Evolutionary conservation across 2,329 filamentous ascomycete genomes (phyloP).

Genomic region (Ceratocystis ficicola): DNA sequence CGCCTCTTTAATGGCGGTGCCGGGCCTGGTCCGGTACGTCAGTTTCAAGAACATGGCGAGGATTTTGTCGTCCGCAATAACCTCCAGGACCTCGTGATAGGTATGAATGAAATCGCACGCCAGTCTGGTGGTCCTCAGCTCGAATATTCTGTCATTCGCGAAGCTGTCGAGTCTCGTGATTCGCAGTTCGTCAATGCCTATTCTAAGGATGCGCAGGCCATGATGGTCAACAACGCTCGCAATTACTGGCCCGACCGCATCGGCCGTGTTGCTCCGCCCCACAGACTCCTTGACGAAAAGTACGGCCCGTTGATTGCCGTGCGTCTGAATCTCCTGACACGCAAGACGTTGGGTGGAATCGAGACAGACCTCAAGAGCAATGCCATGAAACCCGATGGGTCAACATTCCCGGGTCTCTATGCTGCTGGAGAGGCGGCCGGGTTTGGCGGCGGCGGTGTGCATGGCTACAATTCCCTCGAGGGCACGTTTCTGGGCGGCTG

Average conservation of each 20-base stretch:
- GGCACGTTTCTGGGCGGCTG: slow-evolving; percentile 52
- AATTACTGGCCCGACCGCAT: slow-evolving; percentile 43
- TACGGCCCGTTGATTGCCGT: slow-evolving; percentile 49
- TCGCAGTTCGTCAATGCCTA: slow-evolving; percentile 44
- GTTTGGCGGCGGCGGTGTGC: slow-evolving; percentile 50
- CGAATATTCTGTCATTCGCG: slow-evolving; percentile 34
- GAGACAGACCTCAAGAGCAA: slow-evolving; percentile 47
- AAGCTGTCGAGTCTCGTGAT: slow-evolving; percentile 42
- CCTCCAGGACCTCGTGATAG: slow-evolving; percentile 42
- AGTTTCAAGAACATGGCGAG: slow-evolving; percentile 45
- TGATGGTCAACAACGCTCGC: slow-evolving; percentile 47
- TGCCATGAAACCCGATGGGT: slow-evolving; percentile 39
- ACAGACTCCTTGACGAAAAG: slow-evolving; percentile 41
- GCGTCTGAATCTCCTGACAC: slow-evolving; percentile 47
- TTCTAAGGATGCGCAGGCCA: slow-evolving; percentile 49
- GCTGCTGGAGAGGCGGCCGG: slow-evolving; percentile 49
- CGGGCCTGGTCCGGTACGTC: slow-evolving; percentile 44
- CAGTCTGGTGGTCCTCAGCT: slow-evolving; percentile 38
- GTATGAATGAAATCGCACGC: slow-evolving; percentile 46
- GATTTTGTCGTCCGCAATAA: slow-evolving; percentile 49
- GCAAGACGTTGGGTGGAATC: slow-evolving; percentile 49
- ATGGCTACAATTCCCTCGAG: slow-evolving; percentile 50
- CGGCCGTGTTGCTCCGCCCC: slow-evolving; percentile 42
- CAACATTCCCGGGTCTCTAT: slow-evolving; percentile 42
- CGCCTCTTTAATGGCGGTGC: slow-evolving; percentile 39